Evolutionary conservation across 768 basidiomycete species (phyloP), one percentile per base, ranked within the genome.

Genomic region (Suillus discolor): DNA sequence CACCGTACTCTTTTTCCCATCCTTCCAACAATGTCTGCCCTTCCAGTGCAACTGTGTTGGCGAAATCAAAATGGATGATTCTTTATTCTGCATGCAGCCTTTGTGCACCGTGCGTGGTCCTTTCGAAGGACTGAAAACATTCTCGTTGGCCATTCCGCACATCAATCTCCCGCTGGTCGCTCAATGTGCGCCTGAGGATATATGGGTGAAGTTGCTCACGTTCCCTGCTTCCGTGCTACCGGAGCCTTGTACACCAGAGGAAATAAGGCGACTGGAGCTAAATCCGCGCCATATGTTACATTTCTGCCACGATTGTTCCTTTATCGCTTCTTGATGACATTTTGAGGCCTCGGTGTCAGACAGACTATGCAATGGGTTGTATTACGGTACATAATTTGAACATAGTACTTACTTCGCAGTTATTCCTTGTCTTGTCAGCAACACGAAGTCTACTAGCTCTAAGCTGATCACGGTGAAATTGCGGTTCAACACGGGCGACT

Each of bases 111-210:
- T 13, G 5, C 59, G 81, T 49, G 59, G 70, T 4, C 62, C 66
- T 23, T 74, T 80, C 72, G 69, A 66, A 3, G 75, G 65, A 55
- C 73, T 81, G 2, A 36, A 61, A 23, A 59, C 38, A 8, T 28
- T 61, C 45, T 42, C 59, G 2, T 8, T 39, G 34, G 20, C n/a
- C 34, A n/a, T 57, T n/a, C 34, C 55, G 18, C 34, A 57, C 18
- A 18, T 28, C 31, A 12, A 31, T 31, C 31, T 31, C 31, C 31
- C 31, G 31, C 34, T 11, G 20, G 31, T 11, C 20, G 20, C 2
- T 13, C 12, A 23, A 49, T 12, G 5, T 49, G 20, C 11, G 34
- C 6, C 9, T 55, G 3, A 7, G 6, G 55, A 57, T 18, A 16
- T n/a, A n/a, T n/a, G n/a, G 6, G n/a, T 57, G 12, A n/a, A 57